Conservation (phyloP, 352 stramenopile genomes). For the Globisporangium alternatum region DNA sequence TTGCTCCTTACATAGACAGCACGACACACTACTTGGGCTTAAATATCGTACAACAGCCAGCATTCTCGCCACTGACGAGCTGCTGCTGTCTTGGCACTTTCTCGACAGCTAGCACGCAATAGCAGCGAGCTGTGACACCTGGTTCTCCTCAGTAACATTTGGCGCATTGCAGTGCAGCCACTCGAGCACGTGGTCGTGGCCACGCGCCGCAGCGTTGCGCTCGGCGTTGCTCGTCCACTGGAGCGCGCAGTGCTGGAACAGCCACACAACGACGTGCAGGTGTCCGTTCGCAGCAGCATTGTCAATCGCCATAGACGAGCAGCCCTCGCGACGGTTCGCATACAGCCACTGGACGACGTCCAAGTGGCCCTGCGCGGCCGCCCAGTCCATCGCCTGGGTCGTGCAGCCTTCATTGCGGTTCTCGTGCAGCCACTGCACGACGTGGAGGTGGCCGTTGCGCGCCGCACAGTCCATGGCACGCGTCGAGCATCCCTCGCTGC, state of each 20-base stretch:
- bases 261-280: constrained; percentile 8
- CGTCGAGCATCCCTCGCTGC: constrained; percentile 11
- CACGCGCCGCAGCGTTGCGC: background rate
- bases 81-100: background rate
- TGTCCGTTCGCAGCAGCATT: constrained; percentile 6
- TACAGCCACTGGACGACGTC: constrained; percentile 63
- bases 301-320: constrained; percentile 14
- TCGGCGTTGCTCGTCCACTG: constrained; percentile 10
- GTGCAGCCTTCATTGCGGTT: constrained; percentile 59
- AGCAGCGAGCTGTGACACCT: background rate
- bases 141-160: background rate
- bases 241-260: background rate
- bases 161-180: constrained; percentile 6
- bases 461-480: constrained; percentile 15
- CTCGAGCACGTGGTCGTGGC: constrained; percentile 6
- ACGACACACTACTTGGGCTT: no score
- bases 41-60: background rate
- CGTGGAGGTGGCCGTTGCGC: constrained; percentile 6
- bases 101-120: background rate
- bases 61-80: background rate
- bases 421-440: constrained; percentile 52
- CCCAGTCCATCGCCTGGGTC: constrained; percentile 62
- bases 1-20: no score
- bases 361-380: constrained; percentile 53
- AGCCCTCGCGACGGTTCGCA: constrained; percentile 41